Evolutionary conservation across 192 early-diverging fungal species (phyloP), one percentile per base, ranked within the genome.

Genomic region (Spinellus fusiger): DNA sequence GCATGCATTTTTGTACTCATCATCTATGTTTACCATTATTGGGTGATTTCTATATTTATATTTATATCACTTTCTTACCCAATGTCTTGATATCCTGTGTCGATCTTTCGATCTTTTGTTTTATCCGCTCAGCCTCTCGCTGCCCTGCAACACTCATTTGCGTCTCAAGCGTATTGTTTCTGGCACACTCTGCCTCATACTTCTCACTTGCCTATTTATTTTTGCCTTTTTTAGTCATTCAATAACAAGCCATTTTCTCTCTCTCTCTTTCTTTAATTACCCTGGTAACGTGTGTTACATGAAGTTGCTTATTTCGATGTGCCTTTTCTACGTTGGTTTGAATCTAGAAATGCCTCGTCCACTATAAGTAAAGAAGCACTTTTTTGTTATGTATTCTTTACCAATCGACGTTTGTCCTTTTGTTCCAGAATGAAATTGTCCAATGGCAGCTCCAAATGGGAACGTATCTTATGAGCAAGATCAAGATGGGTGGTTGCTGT

Each of bases 391-490:
- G 15, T 32, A 31, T n/a, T 29, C 40, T 58, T 44, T 69, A 83
- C 81, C 52, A 75, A 40, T 40, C 86, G 81, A 18, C 86, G 73
- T 52, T 80, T 84, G 22, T 79, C 77, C 35, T 83, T 81, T 75
- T 91, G 89, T 47, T 74, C 76, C 8, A 77, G 40, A 9, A 88
- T 84, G 62, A 91, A 91, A 26, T 81, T 66, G 13, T 70, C 61
- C 27, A 88, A 51, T 8, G 83, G 77, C 20, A 76, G 59, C 49
- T 87, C 87, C 1, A 91, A 61, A 47, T 85, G 77, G 20, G 71
- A 68, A 16, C 77, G 66, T 55, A 91, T 79, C 64, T 89, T 84
- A 29, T 77, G 65, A 9, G 82, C 80, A 49, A 91, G 49, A 18
- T 86, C 82, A 33, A 84, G 54, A 56, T 89, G 86, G 10, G 81